A percentile compares a stretch with the other conserved stretches of the same genome.
Conservation (phyloP, 75 land plant species). For the Cupressus sempervirens region DNA sequence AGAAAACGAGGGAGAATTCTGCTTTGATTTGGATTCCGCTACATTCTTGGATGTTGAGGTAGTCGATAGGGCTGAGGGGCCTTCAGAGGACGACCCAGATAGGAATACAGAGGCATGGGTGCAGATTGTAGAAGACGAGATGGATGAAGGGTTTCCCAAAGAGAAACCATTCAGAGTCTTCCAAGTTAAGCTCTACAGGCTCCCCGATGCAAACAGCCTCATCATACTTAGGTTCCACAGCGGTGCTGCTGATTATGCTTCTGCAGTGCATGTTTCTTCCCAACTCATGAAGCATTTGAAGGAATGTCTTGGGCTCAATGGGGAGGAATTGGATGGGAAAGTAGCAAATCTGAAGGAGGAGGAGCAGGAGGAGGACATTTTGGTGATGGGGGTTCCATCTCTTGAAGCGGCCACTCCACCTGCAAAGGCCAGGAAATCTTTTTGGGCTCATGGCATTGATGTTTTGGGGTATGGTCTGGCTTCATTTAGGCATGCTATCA, state of each 20-base stretch:
- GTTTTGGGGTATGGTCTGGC: conserved; percentile 23
- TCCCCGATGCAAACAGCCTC: background rate
- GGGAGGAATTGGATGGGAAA: background rate
- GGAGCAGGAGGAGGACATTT: background rate
- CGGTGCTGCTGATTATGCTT: conserved; percentile 19
- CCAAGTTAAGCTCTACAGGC: conserved; percentile 3
- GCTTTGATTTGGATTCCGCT: conserved; percentile 10
- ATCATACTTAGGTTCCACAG: conserved; percentile 9
- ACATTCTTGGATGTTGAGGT: background rate
- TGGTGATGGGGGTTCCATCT: conserved; percentile 9
- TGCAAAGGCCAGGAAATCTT: conserved; percentile 30
- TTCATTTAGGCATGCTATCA: conserved; percentile 27
- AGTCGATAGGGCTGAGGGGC: background rate
- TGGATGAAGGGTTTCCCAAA: conserved; percentile 11
- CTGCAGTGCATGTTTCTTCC: conserved; percentile 11
- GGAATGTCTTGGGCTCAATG: background rate
- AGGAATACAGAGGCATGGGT: conserved; percentile 12
- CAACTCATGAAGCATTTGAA: conserved; percentile 14
- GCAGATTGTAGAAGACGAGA: conserved; percentile 19
- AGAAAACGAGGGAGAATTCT: background rate
- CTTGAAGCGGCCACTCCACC: conserved; percentile 23
- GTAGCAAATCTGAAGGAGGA: background rate
- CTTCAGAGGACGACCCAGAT: conserved; percentile 5
- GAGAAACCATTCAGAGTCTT: conserved; percentile 23
- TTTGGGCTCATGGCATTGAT: conserved; percentile 35